These are phyloP conservation scores for Kodamaea jinghongensis DNA, from an alignment of 805 yeast species.

Conservation along the genomic window DNA sequence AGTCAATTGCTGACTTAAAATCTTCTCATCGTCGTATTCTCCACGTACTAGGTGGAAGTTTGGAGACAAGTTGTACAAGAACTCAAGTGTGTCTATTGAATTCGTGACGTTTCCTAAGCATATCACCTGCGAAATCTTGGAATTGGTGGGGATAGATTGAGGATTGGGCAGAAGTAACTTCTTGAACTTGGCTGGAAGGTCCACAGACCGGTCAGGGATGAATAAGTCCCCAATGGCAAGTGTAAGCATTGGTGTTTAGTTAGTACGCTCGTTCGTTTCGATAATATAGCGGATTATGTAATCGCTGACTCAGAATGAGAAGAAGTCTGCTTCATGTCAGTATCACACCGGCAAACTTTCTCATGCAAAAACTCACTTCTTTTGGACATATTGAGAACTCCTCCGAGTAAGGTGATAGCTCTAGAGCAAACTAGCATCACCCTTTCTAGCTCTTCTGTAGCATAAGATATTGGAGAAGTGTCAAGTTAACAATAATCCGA, in stretches of 20 bases:
- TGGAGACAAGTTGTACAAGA: slow-evolving; percentile 65
- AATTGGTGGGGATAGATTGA: slow-evolving; percentile 32
- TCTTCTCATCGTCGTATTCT: slow-evolving; percentile 61
- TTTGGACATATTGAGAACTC: too few relatives aligned
- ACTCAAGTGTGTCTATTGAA: slow-evolving; percentile 59
- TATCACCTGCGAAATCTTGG: slow-evolving; percentile 80
- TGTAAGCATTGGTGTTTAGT: slow-evolving; percentile 32
- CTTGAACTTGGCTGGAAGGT: slow-evolving; percentile 58
- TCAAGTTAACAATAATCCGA: slow-evolving; percentile 42
- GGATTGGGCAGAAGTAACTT: slow-evolving; percentile 72
- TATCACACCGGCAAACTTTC: too few relatives aligned
- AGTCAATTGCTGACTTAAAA: slow-evolving; percentile 32
- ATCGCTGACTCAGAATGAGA: too few relatives aligned
- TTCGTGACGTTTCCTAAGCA: slow-evolving; percentile 82
- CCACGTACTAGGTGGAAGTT: slow-evolving; percentile 78
- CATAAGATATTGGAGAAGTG: too few relatives aligned
- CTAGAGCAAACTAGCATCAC: too few relatives aligned
- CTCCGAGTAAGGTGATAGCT: too few relatives aligned
- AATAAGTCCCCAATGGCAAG: slow-evolving; percentile 87
- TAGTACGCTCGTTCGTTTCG: not conserved
- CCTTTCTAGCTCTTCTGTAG: too few relatives aligned
- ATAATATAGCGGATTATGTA: too few relatives aligned
- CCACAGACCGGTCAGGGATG: slow-evolving; percentile 83
- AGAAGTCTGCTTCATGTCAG: too few relatives aligned
- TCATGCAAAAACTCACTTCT: too few relatives aligned